Conservation (phyloP, 1,139 yeast genomes). For the Protomyces inouyei region DNA sequence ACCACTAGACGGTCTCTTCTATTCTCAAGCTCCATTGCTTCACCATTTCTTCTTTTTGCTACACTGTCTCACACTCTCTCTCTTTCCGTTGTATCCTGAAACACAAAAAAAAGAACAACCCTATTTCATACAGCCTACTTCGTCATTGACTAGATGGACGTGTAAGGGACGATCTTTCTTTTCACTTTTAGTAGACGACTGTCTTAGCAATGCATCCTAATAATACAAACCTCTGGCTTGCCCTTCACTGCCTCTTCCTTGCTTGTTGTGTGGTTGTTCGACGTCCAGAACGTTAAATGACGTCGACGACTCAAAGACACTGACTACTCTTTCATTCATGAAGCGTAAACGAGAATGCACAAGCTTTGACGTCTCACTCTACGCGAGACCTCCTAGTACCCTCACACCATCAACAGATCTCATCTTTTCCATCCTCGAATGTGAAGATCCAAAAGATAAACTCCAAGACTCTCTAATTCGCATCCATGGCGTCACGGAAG, state of each 20-base stretch:
- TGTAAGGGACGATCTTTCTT: neutral
- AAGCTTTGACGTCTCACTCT: neutral
- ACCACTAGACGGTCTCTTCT: constrained; percentile 34
- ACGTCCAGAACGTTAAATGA: neutral
- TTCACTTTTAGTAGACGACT: neutral
- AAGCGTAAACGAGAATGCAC: neutral
- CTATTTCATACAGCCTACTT: too few relatives aligned
- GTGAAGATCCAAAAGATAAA: constrained; percentile 26
- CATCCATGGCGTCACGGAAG: constrained; percentile 16
- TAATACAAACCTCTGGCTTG: neutral
- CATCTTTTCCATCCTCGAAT: constrained; percentile 13
- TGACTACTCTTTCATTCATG: neutral
- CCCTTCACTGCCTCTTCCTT: neutral
- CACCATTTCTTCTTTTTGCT: neutral
- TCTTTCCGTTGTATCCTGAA: neutral
- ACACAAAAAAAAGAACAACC: too few relatives aligned
- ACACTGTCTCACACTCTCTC: neutral
- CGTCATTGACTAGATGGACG: neutral
- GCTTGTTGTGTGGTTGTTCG: neutral
- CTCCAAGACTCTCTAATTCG: constrained; percentile 7
- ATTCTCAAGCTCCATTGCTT: neutral
- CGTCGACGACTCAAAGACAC: neutral
- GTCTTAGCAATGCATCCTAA: neutral
- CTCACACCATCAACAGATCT: neutral
- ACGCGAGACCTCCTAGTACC: neutral